These are phyloP conservation scores for Monosporascus ibericus DNA, from an alignment of 2,329 filamentous ascomycete species.

Conservation along the genomic window DNA sequence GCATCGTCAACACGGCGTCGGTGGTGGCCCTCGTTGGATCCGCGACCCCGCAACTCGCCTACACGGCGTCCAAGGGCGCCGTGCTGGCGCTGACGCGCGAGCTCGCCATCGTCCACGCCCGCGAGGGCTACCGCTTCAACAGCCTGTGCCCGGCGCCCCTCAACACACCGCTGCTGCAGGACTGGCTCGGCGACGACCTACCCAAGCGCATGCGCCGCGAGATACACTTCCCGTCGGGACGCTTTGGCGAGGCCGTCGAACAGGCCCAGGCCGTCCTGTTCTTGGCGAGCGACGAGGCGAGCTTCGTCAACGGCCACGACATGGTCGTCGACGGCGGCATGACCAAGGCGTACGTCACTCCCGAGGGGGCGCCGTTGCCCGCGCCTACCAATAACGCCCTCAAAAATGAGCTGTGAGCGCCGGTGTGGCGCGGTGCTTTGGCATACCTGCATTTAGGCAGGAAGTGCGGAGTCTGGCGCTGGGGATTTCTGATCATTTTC, in stretches of 20 bases:
- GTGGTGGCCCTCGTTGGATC: slow-evolving; percentile 83
- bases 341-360: slow-evolving; percentile 81
- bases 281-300: slow-evolving; percentile 79
- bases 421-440: too few relatives aligned
- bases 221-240: slow-evolving; percentile 81
- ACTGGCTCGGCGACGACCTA: slow-evolving; percentile 85
- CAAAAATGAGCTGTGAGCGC: slow-evolving; percentile 37
- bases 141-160: slow-evolving; percentile 82
- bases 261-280: slow-evolving; percentile 87
- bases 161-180: slow-evolving; percentile 86
- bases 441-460: too few relatives aligned
- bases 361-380: slow-evolving; percentile 50
- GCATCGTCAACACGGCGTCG: slow-evolving; percentile 88
- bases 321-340: slow-evolving; percentile 95
- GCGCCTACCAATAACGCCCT: slow-evolving; percentile 56
- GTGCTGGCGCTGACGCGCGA: slow-evolving; percentile 87
- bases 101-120: slow-evolving; percentile 84
- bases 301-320: slow-evolving; percentile 85
- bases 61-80: slow-evolving; percentile 90
- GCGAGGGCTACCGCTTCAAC: slow-evolving; percentile 87
- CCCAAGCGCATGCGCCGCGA: slow-evolving; percentile 77
- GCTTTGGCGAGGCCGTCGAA: slow-evolving; percentile 91
- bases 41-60: slow-evolving; percentile 83
- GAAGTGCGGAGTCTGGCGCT: too few relatives aligned
- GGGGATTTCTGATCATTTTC: too few relatives aligned